Evolutionary conservation across 1,284 basidiomycete species (phyloP).

Genomic region (Cystobasidium pallidum): DNA sequence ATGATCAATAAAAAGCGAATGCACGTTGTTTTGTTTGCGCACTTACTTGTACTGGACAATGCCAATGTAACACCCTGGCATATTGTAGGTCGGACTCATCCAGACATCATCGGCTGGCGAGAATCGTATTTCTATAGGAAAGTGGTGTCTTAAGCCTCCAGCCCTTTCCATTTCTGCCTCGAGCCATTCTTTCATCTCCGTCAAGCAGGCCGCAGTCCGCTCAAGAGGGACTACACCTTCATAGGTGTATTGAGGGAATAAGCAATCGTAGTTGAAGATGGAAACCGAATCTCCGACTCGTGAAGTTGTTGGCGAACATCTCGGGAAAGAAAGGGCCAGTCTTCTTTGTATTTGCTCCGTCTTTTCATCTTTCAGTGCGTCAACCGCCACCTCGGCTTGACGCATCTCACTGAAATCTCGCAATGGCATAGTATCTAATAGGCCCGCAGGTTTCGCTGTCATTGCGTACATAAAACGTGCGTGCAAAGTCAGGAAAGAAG

Average conservation of each 20-base stretch:
- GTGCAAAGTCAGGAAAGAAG: conserved; percentile 35
- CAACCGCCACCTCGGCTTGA: not conserved
- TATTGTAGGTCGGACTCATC: conserved; percentile 82
- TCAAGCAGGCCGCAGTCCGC: conserved; percentile 65
- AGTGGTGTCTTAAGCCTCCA: conserved; percentile 80
- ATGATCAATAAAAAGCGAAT: not conserved
- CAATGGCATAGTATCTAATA: conserved; percentile 32
- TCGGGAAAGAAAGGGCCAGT: conserved; percentile 22
- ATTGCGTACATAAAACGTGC: conserved; percentile 40
- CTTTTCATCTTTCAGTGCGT: not conserved
- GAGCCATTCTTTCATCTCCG: conserved; percentile 75
- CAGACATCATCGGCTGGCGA: conserved; percentile 88
- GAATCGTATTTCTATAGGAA: conserved; percentile 91
- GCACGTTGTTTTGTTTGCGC: not conserved
- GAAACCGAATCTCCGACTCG: conserved; percentile 36
- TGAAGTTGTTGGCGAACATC: conserved; percentile 24
- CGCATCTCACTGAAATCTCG: not conserved
- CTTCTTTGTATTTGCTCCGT: not conserved
- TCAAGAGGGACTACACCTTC: conserved; percentile 58
- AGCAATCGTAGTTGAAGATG: conserved; percentile 54
- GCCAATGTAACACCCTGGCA: conserved; percentile 90
- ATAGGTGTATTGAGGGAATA: conserved; percentile 55
- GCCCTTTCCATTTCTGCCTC: conserved; percentile 69
- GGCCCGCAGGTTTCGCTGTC: conserved; percentile 24
- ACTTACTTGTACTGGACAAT: conserved; percentile 88